A percentile compares a stretch with the other conserved stretches of the same genome.
Conservation (phyloP, 345 rosid genomes). For the Salix suchowensis region DNA sequence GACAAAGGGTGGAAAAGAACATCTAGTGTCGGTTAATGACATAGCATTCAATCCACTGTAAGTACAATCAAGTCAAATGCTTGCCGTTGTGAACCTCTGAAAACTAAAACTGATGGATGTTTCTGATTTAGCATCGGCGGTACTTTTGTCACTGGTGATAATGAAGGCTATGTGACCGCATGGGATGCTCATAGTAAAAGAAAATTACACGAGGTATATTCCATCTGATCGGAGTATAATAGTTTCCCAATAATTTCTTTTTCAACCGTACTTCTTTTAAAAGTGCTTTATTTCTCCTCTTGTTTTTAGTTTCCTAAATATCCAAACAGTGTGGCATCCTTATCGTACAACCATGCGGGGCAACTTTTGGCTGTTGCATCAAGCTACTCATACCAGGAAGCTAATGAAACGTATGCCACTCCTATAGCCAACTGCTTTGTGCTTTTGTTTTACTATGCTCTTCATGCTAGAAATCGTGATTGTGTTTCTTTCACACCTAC, state of each 20-base stretch:
- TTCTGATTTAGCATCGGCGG: constrained; percentile 44
- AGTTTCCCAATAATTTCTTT: neutral
- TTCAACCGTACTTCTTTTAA: no score
- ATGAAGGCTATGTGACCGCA: constrained; percentile 54
- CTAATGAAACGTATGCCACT: constrained; percentile 57
- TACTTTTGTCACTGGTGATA: constrained; percentile 71
- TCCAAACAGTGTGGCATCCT: constrained; percentile 64
- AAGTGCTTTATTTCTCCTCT: constrained; percentile 9
- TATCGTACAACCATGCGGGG: constrained; percentile 54
- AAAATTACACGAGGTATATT: constrained; percentile 62
- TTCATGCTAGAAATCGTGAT: neutral
- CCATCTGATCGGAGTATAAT: neutral
- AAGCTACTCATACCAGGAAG: constrained; percentile 64
- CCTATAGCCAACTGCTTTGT: neutral
- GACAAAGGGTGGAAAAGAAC: constrained; percentile 49
- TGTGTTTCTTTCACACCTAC: neutral
- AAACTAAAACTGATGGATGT: constrained; percentile 6
- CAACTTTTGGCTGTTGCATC: constrained; percentile 73
- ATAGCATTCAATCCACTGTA: constrained; percentile 63
- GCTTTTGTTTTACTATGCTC: neutral
- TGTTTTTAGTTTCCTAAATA: constrained; percentile 59
- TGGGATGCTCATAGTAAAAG: constrained; percentile 70
- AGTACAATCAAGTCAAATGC: constrained; percentile 22
- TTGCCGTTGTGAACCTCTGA: constrained; percentile 5
- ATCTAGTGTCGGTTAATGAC: constrained; percentile 61